These are phyloP conservation scores for Capsicum chinense DNA, from an alignment of 257 asterid genomes.

Conservation along the genomic window DNA sequence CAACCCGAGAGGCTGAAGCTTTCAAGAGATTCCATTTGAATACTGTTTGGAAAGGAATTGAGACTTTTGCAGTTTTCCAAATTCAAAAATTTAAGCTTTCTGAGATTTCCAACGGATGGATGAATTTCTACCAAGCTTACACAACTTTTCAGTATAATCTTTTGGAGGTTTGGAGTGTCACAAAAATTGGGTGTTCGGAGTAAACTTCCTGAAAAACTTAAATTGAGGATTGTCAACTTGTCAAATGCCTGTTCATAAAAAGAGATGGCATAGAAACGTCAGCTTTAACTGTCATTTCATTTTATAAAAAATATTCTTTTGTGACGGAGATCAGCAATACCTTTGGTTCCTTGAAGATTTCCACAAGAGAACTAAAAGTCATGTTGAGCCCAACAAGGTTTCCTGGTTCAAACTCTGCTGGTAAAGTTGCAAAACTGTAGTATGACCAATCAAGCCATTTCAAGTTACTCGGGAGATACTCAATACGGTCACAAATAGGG, in stretches of 20 bases:
- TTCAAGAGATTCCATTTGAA: slow-evolving; percentile 1
- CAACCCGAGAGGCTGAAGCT: background rate
- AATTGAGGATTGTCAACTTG: too few species aligned
- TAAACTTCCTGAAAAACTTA: too few species aligned
- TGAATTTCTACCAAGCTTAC: too few species aligned
- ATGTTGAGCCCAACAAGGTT: background rate
- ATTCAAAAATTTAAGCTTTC: background rate
- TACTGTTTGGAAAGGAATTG: background rate
- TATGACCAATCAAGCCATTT: slow-evolving; percentile 15
- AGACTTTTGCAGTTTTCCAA: background rate
- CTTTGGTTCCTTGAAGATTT: background rate
- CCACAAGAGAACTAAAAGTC: background rate
- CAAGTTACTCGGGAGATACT: background rate
- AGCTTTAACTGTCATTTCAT: too few species aligned
- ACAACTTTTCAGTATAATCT: too few species aligned
- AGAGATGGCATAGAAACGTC: too few species aligned
- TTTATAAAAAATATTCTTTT: too few species aligned
- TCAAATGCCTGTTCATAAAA: too few species aligned
- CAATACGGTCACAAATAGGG: too few species aligned
- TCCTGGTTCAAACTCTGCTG: background rate
- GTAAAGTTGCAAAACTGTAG: background rate
- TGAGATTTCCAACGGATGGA: background rate
- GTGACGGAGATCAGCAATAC: background rate
- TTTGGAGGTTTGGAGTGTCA: too few species aligned
- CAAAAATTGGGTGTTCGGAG: too few species aligned